A percentile compares a stretch with the other conserved stretches of the same genome.
Evolutionary conservation across 2,329 filamentous ascomycete genomes (phyloP).

Genomic region (Colletotrichum australisinense): DNA sequence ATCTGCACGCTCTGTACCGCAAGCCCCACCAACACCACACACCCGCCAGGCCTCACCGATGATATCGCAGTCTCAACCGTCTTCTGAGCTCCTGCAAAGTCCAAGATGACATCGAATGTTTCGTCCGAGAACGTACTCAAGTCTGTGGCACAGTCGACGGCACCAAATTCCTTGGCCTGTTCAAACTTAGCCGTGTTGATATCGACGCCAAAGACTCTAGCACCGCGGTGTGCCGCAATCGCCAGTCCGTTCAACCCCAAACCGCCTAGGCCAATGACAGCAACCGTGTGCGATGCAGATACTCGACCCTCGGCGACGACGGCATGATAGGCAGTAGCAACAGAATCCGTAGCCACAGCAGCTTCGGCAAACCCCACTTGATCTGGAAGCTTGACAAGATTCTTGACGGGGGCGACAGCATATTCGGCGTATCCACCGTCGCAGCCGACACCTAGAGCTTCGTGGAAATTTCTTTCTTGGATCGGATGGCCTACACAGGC

Average conservation of each 20-base stretch:
- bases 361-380: constrained; percentile 5
- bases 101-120: constrained; percentile 22
- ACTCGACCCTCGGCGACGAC: constrained; percentile 29
- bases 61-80: constrained; percentile 15
- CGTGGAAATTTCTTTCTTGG: constrained; percentile 6
- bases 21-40: constrained; percentile 26
- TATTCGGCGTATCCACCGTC: constrained; percentile 30
- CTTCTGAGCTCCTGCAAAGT: constrained; percentile 23
- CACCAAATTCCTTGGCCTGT: background rate
- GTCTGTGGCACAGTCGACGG: background rate
- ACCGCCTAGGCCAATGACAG: constrained; percentile 27
- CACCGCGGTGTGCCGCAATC: constrained; percentile 10
- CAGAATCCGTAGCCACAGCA: constrained; percentile 25
- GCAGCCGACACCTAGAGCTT: constrained; percentile 21
- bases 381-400: constrained; percentile 14
- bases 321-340: constrained; percentile 27
- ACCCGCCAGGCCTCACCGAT: constrained; percentile 16
- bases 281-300: background rate
- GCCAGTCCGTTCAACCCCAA: constrained; percentile 25
- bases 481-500: constrained; percentile 30
- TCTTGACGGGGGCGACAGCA: constrained; percentile 7
- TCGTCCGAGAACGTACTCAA: background rate
- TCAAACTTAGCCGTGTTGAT: constrained; percentile 17
- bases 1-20: constrained; percentile 8
- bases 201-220: constrained; percentile 20